Conservation (phyloP, 2,329 filamentous ascomycete genomes). For the Aspergillus nomiae region DNA sequence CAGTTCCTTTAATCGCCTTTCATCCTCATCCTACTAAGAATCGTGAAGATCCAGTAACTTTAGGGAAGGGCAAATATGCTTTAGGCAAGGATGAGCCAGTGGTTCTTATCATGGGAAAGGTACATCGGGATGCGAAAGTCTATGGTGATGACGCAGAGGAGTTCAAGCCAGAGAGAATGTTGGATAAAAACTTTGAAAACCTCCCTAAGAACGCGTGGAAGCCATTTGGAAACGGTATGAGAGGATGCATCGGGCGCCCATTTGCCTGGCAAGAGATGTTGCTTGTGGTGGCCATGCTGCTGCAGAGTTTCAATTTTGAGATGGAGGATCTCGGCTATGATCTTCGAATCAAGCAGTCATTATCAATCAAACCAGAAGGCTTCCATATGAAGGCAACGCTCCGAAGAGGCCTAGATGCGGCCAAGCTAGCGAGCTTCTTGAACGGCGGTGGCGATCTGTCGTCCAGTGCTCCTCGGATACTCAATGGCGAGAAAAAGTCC, state of each 20-base stretch:
- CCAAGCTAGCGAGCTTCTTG: constrained; percentile 44
- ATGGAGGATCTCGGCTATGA: constrained; percentile 58
- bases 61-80: constrained; percentile 64
- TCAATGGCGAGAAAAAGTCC: constrained; percentile 25
- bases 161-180: constrained; percentile 72
- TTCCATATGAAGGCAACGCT: constrained; percentile 64
- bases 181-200: constrained; percentile 67
- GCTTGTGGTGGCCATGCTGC: constrained; percentile 62
- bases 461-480: constrained; percentile 10
- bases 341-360: constrained; percentile 40
- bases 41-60: constrained; percentile 44
- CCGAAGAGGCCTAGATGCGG: constrained; percentile 51
- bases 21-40: constrained; percentile 49
- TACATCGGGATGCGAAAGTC: constrained; percentile 65
- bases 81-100: constrained; percentile 57
- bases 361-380: constrained; percentile 52
- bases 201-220: constrained; percentile 68
- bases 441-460: constrained; percentile 15
- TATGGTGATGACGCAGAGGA: constrained; percentile 66
- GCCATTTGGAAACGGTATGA: constrained; percentile 72
- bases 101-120: constrained; percentile 52
- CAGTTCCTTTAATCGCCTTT: constrained; percentile 58
- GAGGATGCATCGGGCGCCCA: constrained; percentile 70
- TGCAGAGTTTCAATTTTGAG: constrained; percentile 72
- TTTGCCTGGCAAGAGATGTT: constrained; percentile 76